Percentiles rank a stretch among this genome's conserved stretches.
Evolutionary conservation across 257 asterid species (phyloP).

Genomic region (Forsythia viridissima): DNA sequence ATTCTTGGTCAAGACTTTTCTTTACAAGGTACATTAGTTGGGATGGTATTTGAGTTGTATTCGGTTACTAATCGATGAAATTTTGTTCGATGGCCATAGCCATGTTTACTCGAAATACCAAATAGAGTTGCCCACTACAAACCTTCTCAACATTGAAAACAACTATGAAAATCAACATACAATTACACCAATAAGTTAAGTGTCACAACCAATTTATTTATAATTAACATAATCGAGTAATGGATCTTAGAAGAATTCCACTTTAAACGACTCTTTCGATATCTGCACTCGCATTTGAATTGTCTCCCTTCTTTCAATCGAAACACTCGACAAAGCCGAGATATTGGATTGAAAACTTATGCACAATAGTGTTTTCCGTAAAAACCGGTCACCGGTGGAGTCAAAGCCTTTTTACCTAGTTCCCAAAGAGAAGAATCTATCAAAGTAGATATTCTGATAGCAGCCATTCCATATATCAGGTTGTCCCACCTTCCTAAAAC

Average conservation of each 20-base stretch:
- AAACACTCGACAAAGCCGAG: not conserved
- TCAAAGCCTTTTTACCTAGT: not conserved
- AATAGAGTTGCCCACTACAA: not conserved
- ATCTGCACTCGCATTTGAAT: too few species aligned
- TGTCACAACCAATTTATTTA: too few species aligned
- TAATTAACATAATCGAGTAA: too few species aligned
- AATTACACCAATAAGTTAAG: not conserved
- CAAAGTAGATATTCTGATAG: slow-evolving; percentile 5
- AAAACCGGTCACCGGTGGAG: not conserved
- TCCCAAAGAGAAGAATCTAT: slow-evolving; percentile 15
- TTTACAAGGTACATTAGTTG: too few species aligned
- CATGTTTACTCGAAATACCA: too few species aligned
- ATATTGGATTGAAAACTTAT: not conserved
- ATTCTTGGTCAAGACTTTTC: too few species aligned
- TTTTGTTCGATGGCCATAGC: too few species aligned
- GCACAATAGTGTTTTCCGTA: not conserved
- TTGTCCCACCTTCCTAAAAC: not conserved
- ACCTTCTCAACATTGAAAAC: not conserved
- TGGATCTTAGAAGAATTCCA: too few species aligned
- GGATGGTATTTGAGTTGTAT: too few species aligned
- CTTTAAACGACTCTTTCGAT: too few species aligned
- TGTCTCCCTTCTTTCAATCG: not conserved
- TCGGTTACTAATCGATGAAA: too few species aligned
- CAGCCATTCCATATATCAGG: not conserved
- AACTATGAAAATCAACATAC: too few species aligned